Base-by-base conservation (phyloP, 2,329 filamentous ascomycete species). In the Colletotrichum navitas region DNA sequence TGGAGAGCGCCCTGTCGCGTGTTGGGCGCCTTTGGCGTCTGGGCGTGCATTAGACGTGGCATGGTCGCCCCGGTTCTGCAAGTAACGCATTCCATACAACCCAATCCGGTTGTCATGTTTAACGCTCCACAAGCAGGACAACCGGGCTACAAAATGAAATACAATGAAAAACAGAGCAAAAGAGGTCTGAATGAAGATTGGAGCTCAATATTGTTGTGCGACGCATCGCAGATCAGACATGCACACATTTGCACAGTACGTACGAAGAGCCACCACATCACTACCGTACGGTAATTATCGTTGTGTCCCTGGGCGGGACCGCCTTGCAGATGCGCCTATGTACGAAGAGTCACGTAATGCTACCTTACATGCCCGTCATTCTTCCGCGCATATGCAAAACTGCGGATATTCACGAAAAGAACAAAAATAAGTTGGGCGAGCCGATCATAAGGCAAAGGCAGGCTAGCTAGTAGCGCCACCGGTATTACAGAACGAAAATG, bases 171-270 rank as follows among this genome's bases (percentile, higher is more conserved):
- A 41, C 1, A 0, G 3, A 12, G 12, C 11, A 26, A 26, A 39
- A 4, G 12, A 39, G 34, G 3, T 16, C n/a, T 41, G 8, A n/a
- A 41, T 8, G 34, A 18, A 5, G 3, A 3, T 26, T 26, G 34
- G 3, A 26, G 12, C n/a, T 3, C 24, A 3, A 24, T 41, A 14
- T 24, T 16, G 3, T 41, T 39, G 14, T 18, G 34, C n/a, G 12
- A 26, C n/a, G 21, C n/a, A 41, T 41, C 18, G n/a, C 34, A 60
- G 55, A 61, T 52, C 45, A 39, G 14, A 66, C 52, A 54, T 26
- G 49, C 14, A 63, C 14, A 63, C 24, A 43, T 36, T 26, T 24
- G 6, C n/a, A 58, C n/a, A 26, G n/a, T 26, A 58, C n/a, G 34
- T n/a, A 47, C 45, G 10, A 45, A 45, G 10, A 26, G 34, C 8